Conservation (phyloP, 345 rosid genomes). For the Jatropha curcas region DNA sequence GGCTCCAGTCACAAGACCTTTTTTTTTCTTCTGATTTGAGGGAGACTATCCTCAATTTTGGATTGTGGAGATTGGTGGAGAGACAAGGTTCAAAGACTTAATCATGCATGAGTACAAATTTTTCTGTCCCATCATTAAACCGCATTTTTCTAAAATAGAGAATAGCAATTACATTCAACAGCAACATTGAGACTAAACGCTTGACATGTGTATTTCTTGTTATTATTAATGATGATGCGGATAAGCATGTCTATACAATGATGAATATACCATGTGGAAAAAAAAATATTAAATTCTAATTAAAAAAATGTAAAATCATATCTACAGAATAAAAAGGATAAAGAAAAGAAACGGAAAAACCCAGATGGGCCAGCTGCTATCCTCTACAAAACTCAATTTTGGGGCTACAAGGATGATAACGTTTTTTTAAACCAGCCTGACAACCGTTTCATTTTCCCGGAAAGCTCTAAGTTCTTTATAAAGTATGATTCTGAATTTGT, state of each 20-base stretch:
- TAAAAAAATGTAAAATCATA: not conserved
- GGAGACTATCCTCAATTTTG: not conserved
- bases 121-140: no score
- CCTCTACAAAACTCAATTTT: slow-evolving; percentile 11
- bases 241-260: slow-evolving; percentile 40
- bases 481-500: slow-evolving; percentile 66
- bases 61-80: no score
- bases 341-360: not conserved
- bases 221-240: slow-evolving; percentile 16
- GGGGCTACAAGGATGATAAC: slow-evolving; percentile 48
- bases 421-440: slow-evolving; percentile 55
- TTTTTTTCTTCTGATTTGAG: no score
- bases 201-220: not conserved
- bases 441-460: slow-evolving; percentile 52
- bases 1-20: no score
- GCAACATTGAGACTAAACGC: not conserved
- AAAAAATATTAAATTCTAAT: no score
- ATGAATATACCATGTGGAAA: no score
- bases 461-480: slow-evolving; percentile 52
- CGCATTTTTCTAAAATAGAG: no score
- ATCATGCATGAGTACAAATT: no score
- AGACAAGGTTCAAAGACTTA: no score
- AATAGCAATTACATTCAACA: not conserved
- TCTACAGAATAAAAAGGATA: not conserved
- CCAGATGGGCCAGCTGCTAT: not conserved